Percentiles rank a stretch among this genome's conserved stretches.
Conservation (phyloP, 1,139 yeast genomes). For the Ogataea hybrid region DNA sequence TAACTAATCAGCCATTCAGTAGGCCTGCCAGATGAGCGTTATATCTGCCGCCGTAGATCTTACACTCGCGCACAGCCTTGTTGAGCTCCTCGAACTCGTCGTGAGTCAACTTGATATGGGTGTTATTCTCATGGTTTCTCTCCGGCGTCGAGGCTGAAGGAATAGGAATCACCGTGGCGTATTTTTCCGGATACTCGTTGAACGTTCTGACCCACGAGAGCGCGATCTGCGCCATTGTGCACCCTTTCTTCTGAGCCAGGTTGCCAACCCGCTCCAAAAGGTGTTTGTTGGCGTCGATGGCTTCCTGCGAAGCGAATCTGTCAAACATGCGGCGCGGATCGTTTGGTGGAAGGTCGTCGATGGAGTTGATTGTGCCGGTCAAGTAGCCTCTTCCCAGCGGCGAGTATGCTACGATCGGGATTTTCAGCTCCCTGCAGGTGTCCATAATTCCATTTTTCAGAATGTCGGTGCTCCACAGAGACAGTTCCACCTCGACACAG, state of each 20-base stretch:
- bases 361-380: slow-evolving; percentile 55
- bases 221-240: slow-evolving; percentile 65
- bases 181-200: slow-evolving; percentile 27
- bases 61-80: slow-evolving; percentile 38
- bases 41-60: slow-evolving; percentile 52
- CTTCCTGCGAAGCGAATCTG: slow-evolving; percentile 55
- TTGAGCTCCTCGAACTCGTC: slow-evolving; percentile 53
- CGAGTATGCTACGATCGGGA: slow-evolving; percentile 75
- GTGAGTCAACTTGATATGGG: slow-evolving; percentile 45
- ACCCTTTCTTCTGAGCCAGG: slow-evolving; percentile 43
- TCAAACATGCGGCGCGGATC: slow-evolving; percentile 54
- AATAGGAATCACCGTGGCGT: slow-evolving; percentile 69
- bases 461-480: slow-evolving; percentile 60
- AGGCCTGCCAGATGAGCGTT: slow-evolving; percentile 19
- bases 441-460: slow-evolving; percentile 59
- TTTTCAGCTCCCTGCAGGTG: slow-evolving; percentile 48
- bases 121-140: slow-evolving; percentile 60
- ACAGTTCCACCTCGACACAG: slow-evolving; percentile 74
- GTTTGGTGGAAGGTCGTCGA: slow-evolving; percentile 46
- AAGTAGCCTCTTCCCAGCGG: slow-evolving; percentile 78
- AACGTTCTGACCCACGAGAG: slow-evolving; percentile 63
- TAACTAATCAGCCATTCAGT: not conserved
- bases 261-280: slow-evolving; percentile 46
- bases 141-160: slow-evolving; percentile 66
- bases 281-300: slow-evolving; percentile 48